Base-by-base conservation (phyloP, 164 flowering plant species). In the Umbilicus rupestris region DNA sequence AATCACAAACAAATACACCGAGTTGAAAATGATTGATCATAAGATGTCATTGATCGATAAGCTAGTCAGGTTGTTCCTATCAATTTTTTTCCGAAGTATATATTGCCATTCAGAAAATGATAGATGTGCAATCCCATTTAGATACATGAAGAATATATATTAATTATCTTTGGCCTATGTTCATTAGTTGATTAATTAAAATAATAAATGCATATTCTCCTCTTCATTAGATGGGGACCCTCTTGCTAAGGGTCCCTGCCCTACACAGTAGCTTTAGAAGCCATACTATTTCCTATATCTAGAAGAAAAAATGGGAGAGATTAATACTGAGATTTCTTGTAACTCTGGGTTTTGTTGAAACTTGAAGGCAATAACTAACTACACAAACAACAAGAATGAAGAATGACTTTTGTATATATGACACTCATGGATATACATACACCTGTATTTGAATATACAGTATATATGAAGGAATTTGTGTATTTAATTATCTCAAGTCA, bases 271-370 rank as follows among this genome's bases (percentile, higher is more conserved):
- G 55, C 20, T 49, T n/a, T 20, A n/a, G n/a, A n/a, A 49, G 55
- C 28, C 55, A 49, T 49, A 26, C 20, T n/a, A 35, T 35, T n/a
- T n/a, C n/a, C n/a, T 52, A 9, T 1, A 11, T n/a, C n/a, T n/a
- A n/a, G n/a, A 10, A 26, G 31, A 6, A 50, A 22, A 50, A 49
- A 20, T n/a, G 16, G 57, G 55, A 49, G 7, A 49, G 55, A 19
- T n/a, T n/a, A 50, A 50, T 50, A 20, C 33, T 62, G 66, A 79
- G 66, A 14, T 77, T 75, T 78, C 84, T 82, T 80, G 81, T 74
- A 67, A 65, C 62, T 58, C 69, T 74, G 75, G 82, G 71, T 77
- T 69, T 80, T 74, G 78, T 60, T 76, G 78, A 70, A 76, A 69
- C 75, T 73, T 72, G 72, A 70, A 45, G n/a, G 28, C 66, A 58